phyloP scores from a whole-genome alignment of 2,329 filamentous ascomycete species.

The Monilinia fructicola region DNA sequence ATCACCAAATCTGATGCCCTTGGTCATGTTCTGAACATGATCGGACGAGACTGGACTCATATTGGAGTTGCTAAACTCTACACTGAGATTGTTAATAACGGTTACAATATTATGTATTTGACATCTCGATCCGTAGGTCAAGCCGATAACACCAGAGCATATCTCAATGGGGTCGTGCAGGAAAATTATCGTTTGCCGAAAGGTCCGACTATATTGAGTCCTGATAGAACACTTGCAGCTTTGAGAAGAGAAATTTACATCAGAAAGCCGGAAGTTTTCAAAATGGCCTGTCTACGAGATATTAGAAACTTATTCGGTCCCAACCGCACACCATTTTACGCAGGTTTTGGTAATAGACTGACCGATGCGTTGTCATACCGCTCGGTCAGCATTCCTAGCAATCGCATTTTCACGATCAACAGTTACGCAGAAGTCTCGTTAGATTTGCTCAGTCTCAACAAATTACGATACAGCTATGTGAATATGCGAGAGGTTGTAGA shows the following conservation, averaged over 20 bases:
- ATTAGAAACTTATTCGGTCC: slow-evolving; percentile 84
- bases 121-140: slow-evolving; percentile 93
- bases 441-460: slow-evolving; percentile 86
- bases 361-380: slow-evolving; percentile 96
- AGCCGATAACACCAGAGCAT: slow-evolving; percentile 84
- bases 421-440: slow-evolving; percentile 93
- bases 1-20: slow-evolving; percentile 97
- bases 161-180: slow-evolving; percentile 85
- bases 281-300: slow-evolving; percentile 96
- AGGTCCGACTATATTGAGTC: slow-evolving; percentile 91
- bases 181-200: slow-evolving; percentile 82
- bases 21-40: slow-evolving; percentile 93
- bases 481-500: slow-evolving; percentile 97
- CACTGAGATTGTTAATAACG: slow-evolving; percentile 90
- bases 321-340: slow-evolving; percentile 83
- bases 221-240: slow-evolving; percentile 92
- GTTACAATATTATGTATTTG: slow-evolving; percentile 98
- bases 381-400: slow-evolving; percentile 91
- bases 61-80: slow-evolving; percentile 95
- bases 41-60: slow-evolving; percentile 97
- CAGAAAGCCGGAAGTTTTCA: slow-evolving; percentile 96
- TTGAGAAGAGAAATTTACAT: slow-evolving; percentile 90
- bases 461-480: slow-evolving; percentile 94
- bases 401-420: slow-evolving; percentile 97
- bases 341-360: slow-evolving; percentile 92